Conservation (phyloP, 805 yeast species). For the Lachancea cidri region DNA sequence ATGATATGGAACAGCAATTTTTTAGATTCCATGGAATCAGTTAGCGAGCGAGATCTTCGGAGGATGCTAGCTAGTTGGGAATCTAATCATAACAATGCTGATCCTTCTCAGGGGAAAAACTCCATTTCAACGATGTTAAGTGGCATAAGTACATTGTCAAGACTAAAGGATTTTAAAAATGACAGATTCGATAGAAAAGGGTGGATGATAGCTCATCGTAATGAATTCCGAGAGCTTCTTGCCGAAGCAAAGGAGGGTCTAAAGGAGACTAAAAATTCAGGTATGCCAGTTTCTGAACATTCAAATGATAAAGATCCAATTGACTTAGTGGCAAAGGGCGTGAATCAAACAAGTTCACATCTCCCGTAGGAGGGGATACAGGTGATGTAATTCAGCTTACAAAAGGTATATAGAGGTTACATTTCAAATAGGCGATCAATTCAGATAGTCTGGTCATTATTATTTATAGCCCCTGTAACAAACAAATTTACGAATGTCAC, state of each 20-base stretch:
- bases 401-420: no score
- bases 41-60: constrained; percentile 48
- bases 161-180: constrained; percentile 34
- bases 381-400: no score
- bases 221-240: constrained; percentile 38
- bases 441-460: no score
- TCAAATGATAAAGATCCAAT: no score
- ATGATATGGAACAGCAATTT: constrained; percentile 73
- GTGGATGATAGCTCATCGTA: constrained; percentile 39
- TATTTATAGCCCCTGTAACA: no score
- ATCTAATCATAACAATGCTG: constrained; percentile 22
- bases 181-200: constrained; percentile 42
- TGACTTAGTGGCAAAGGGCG: no score
- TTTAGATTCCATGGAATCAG: constrained; percentile 63
- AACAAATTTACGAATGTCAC: no score
- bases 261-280: constrained; percentile 8
- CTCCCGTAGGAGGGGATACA: no score
- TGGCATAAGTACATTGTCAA: constrained; percentile 36
- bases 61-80: constrained; percentile 69
- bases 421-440: no score
- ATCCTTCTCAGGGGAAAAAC: constrained; percentile 19
- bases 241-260: constrained; percentile 34
- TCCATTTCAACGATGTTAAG: constrained; percentile 24
- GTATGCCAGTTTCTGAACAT: background rate
- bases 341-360: no score